phyloP scores from a whole-genome alignment of 1,284 basidiomycete species.

The Cryptococcus sp. region DNA sequence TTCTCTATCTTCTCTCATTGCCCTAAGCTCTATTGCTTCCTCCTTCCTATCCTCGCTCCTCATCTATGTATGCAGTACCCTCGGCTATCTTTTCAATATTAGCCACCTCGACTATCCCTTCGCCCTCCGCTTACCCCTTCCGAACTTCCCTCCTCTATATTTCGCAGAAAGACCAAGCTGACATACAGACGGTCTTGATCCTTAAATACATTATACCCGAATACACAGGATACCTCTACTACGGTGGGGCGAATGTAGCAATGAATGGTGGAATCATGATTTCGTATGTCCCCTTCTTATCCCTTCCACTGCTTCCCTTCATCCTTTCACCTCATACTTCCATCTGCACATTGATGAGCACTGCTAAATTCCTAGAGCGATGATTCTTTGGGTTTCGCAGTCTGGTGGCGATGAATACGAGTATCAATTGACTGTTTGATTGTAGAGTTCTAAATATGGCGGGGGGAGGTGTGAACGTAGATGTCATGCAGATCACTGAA shows the following conservation, averaged over 20 bases:
- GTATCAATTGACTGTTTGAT: conserved; percentile 48
- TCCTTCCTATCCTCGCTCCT: too few relatives aligned
- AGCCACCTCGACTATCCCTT: too few relatives aligned
- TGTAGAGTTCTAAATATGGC: not conserved
- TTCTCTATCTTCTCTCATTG: not conserved
- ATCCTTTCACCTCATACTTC: not conserved
- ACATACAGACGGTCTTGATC: conserved; percentile 71
- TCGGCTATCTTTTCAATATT: too few relatives aligned
- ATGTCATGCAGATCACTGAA: not conserved
- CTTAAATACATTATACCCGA: conserved; percentile 82
- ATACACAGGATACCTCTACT: conserved; percentile 80
- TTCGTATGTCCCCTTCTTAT: conserved; percentile 28
- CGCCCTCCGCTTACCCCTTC: too few relatives aligned
- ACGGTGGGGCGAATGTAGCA: conserved; percentile 89
- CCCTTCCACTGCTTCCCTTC: not conserved
- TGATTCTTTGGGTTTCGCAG: conserved; percentile 48
- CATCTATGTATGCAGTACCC: too few relatives aligned
- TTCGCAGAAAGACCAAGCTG: too few relatives aligned
- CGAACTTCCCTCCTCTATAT: too few relatives aligned
- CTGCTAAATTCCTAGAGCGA: conserved; percentile 27
- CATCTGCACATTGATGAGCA: not conserved
- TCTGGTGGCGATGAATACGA: conserved; percentile 49
- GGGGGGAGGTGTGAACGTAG: not conserved
- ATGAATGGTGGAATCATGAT: conserved; percentile 91
- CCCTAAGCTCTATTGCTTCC: not conserved